Evolutionary conservation across 148 eudicot genomes (phyloP).

Genomic region (Linanthus parryae): DNA sequence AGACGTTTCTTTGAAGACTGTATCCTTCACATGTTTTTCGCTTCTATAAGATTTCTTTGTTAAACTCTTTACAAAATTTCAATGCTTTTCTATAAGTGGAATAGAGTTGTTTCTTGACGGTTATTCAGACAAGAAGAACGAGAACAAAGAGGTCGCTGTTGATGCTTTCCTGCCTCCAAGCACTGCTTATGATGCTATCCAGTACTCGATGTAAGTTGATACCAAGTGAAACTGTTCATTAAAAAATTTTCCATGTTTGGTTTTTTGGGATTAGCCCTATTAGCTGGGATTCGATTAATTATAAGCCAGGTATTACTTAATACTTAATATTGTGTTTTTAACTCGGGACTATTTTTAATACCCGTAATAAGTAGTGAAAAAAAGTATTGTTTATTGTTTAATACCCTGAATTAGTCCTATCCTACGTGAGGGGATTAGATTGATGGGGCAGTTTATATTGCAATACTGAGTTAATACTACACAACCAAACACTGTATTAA

Average conservation of each 20-base stretch:
- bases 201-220: conserved; percentile 61
- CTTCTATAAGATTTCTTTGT: background rate
- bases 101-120: conserved; percentile 15
- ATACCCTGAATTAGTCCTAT: no score
- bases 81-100: background rate
- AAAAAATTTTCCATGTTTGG: background rate
- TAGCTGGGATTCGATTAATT: no score
- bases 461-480: no score
- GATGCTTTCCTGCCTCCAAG: conserved; percentile 49
- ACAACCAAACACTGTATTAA: no score
- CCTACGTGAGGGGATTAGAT: no score
- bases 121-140: conserved; percentile 58
- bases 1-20: conserved; percentile 87
- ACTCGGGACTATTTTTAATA: no score
- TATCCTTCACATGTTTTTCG: conserved; percentile 35
- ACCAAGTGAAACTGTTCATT: background rate
- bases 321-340: no score
- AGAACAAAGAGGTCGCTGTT: conserved; percentile 61
- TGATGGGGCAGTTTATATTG: no score
- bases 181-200: conserved; percentile 60
- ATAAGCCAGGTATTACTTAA: no score
- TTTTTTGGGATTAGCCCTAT: background rate
- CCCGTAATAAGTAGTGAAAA: background rate
- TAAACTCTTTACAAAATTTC: background rate
- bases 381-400: background rate